A percentile compares a stretch with the other conserved stretches of the same genome.
Conservation (phyloP, 306 rosid species). For the Hippophae rhamnoides region DNA sequence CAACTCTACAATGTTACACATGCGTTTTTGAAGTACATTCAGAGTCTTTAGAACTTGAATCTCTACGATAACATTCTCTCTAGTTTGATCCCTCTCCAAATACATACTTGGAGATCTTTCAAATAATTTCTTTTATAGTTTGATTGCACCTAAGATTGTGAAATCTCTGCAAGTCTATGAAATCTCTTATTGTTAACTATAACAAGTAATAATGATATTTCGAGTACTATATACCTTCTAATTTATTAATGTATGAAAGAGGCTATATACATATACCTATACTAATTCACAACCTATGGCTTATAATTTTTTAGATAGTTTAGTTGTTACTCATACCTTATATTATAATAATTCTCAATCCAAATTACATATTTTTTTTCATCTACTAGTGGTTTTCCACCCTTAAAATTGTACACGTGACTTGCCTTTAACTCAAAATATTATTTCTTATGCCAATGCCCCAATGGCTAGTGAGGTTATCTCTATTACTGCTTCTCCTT, state of each 20-base stretch:
- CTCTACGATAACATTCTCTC: conserved; percentile 11
- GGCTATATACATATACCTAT: background rate
- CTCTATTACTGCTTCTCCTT: too few species aligned
- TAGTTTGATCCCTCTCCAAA: conserved; percentile 31
- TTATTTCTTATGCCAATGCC: too few species aligned
- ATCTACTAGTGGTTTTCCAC: too few species aligned
- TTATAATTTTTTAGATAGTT: too few species aligned
- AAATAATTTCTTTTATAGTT: conserved; percentile 27
- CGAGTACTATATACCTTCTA: conserved; percentile 34
- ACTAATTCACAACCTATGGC: too few species aligned
- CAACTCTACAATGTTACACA: conserved; percentile 35
- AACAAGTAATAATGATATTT: conserved; percentile 28
- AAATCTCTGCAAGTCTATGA: conserved; percentile 43
- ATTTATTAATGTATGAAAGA: conserved; percentile 21
- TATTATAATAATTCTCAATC: too few species aligned
- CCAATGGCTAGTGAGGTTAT: too few species aligned
- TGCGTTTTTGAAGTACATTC: conserved; percentile 37
- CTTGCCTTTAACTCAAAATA: too few species aligned
- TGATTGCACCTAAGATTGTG: conserved; percentile 46
- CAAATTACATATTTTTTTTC: too few species aligned
- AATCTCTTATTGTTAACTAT: conserved; percentile 23
- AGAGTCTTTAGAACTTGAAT: conserved; percentile 38
- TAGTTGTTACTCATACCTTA: too few species aligned
- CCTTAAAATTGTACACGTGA: too few species aligned
- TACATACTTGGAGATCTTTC: conserved; percentile 55